These are phyloP conservation scores for Boletus pseudo-olivaceus DNA, from an alignment of 768 basidiomycete genomes.

Conservation along the genomic window DNA sequence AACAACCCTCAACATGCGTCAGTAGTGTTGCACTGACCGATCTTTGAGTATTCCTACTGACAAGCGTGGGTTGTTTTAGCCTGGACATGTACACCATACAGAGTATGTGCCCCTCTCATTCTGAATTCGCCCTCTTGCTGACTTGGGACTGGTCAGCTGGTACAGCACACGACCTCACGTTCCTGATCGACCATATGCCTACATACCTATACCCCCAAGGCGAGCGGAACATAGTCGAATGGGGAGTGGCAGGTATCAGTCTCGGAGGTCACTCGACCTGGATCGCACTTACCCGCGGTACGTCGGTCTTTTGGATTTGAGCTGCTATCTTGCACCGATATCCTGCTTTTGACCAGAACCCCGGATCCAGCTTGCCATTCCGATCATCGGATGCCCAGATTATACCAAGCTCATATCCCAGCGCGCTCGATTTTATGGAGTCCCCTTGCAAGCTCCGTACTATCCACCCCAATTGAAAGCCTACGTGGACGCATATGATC, in stretches of 20 bases:
- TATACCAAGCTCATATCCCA: constrained; percentile 52
- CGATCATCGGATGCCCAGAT: constrained; percentile 72
- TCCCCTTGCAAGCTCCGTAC: constrained; percentile 48
- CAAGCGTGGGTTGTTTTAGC: constrained; percentile 6
- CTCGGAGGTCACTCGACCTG: constrained; percentile 86
- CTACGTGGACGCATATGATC: constrained; percentile 46
- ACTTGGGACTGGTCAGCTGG: constrained; percentile 37
- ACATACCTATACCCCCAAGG: constrained; percentile 67
- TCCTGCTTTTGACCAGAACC: constrained; percentile 34
- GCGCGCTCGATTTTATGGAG: constrained; percentile 46
- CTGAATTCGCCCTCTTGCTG: neutral
- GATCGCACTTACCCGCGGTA: constrained; percentile 56
- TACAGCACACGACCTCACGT: constrained; percentile 71
- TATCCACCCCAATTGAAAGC: constrained; percentile 53
- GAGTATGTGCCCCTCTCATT: constrained; percentile 14
- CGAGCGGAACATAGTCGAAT: constrained; percentile 59
- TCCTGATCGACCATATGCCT: constrained; percentile 77
- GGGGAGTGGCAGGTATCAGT: constrained; percentile 72
- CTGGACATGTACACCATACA: constrained; percentile 33
- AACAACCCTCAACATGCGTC: constrained; percentile 29
- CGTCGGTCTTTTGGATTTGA: neutral
- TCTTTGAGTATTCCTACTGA: constrained; percentile 1
- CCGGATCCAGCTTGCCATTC: constrained; percentile 43
- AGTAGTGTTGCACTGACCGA: constrained; percentile 3
- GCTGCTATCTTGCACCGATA: neutral